Evolutionary conservation across 495 filamentous ascomycete genomes (phyloP).

Genomic region (Viridothelium virens): DNA sequence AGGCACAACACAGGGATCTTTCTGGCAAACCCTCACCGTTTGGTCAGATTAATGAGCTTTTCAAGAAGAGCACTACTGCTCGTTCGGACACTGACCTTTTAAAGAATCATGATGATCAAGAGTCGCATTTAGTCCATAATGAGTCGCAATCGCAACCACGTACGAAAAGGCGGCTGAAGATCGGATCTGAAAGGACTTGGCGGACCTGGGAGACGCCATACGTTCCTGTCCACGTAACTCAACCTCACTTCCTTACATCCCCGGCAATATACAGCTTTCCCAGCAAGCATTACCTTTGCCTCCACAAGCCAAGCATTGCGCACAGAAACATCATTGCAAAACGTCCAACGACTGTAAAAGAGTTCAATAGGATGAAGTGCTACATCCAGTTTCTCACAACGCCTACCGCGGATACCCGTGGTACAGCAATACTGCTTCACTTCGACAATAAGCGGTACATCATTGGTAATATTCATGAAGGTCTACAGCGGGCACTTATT

Average conservation of each 20-base stretch:
- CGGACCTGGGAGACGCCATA: slow-evolving; percentile 1
- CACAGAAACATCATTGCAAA: neutral
- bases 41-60: slow-evolving; percentile 2
- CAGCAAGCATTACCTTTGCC: neutral
- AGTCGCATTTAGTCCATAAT: neutral
- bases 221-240: neutral
- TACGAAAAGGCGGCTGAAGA: neutral
- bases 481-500: slow-evolving; percentile 66
- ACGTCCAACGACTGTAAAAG: neutral
- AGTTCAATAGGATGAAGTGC: slow-evolving; percentile 51
- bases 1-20: neutral
- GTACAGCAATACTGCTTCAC: slow-evolving; percentile 64
- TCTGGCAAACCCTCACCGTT: neutral
- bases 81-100: neutral
- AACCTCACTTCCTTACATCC: slow-evolving; percentile 1
- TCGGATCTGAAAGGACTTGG: neutral
- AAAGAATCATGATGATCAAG: neutral
- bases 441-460: slow-evolving; percentile 76
- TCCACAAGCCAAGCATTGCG: neutral
- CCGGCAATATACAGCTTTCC: neutral
- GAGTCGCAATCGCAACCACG: neutral
- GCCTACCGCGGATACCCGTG: slow-evolving; percentile 86
- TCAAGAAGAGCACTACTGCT: neutral
- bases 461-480: slow-evolving; percentile 79
- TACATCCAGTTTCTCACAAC: slow-evolving; percentile 65